phyloP scores from a whole-genome alignment of 352 stramenopile species.

The Globisporangium camurandrum region DNA sequence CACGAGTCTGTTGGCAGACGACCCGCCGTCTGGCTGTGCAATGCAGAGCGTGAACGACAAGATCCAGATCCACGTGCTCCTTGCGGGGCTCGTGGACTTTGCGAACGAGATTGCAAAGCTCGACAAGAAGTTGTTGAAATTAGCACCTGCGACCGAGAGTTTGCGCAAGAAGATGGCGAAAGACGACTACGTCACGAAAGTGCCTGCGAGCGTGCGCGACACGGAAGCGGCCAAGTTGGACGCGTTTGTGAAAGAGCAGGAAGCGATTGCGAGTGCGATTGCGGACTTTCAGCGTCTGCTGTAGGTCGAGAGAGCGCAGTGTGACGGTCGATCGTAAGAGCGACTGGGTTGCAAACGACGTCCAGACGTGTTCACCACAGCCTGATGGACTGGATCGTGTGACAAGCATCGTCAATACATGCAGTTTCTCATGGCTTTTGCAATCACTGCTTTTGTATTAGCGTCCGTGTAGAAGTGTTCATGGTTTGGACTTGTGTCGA shows the following conservation, averaged over 20 bases:
- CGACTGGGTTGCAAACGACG: no score
- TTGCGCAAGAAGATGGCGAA: slow-evolving; percentile 76
- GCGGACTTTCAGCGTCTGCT: slow-evolving; percentile 71
- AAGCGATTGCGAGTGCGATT: slow-evolving; percentile 72
- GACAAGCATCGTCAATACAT: no score
- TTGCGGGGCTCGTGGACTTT: slow-evolving; percentile 80
- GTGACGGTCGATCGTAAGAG: no score
- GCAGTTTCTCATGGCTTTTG: no score
- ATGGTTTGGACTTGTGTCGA: no score
- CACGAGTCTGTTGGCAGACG: slow-evolving; percentile 83
- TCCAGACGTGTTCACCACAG: no score
- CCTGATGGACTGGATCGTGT: no score
- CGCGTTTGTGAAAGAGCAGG: slow-evolving; percentile 73
- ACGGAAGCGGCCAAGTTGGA: slow-evolving; percentile 72
- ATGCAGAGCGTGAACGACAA: slow-evolving; percentile 94
- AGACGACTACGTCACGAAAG: slow-evolving; percentile 75
- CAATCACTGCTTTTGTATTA: no score
- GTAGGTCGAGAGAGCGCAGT: slow-evolving; percentile 23
- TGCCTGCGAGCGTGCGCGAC: slow-evolving; percentile 72
- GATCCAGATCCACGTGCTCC: slow-evolving; percentile 85
- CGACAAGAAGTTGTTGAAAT: slow-evolving; percentile 85
- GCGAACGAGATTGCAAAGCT: slow-evolving; percentile 88
- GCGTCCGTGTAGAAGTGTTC: no score
- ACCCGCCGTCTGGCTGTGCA: slow-evolving; percentile 80
- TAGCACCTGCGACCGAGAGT: slow-evolving; percentile 60